Base-by-base conservation (phyloP, 73 alveolate species). In the Diophrys sp. region DNA sequence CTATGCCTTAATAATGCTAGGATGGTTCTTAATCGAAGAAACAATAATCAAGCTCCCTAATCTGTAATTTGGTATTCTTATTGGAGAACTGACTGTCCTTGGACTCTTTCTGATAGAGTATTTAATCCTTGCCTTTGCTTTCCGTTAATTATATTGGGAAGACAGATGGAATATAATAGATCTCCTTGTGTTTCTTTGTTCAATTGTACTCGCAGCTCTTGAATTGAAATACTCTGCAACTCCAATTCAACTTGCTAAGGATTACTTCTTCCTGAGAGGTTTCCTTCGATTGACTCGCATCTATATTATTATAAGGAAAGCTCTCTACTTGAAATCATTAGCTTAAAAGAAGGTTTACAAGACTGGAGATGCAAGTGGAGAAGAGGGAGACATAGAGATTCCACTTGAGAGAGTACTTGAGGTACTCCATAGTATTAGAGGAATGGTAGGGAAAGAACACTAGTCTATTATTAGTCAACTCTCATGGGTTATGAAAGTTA, bases 11-110 rank as follows among this genome's bases (percentile, higher is more conserved):
- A 11, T 44, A 44, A 5, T 44, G n/a, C n/a, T 18, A 5, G 18
- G 5, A 5, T 44, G 62, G 62, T 44, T 44, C 62, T 44, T 44
- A 44, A 18, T 44, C 62, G 75, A 68, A 68, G 75, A 68, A 25
- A 55, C 34, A 2, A 29, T 68, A 14, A n/a, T 23, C 25, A 31
- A 68, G 2, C 2, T 2, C 31, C 5, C 23, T 1, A 29, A 68
- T 18, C 5, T 68, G 2, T 25, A 68, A 68, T 5, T 5, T 5
- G 31, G 56, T 11, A 5, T 68, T 18, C 26, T 14, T 2, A 68
- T 68, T 28, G 75, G 24, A 1, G 75, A 68, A 28, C 5, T 29
- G 1, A 24, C 54, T 1, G 23, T 23, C 2, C 56, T 68, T 25
- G 44, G 44, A 1, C 29, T 68, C 8, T 68, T 68, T 28, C 24